phyloP scores from a whole-genome alignment of 2,329 filamentous ascomycete species.

The Colletotrichum eremochloae region DNA sequence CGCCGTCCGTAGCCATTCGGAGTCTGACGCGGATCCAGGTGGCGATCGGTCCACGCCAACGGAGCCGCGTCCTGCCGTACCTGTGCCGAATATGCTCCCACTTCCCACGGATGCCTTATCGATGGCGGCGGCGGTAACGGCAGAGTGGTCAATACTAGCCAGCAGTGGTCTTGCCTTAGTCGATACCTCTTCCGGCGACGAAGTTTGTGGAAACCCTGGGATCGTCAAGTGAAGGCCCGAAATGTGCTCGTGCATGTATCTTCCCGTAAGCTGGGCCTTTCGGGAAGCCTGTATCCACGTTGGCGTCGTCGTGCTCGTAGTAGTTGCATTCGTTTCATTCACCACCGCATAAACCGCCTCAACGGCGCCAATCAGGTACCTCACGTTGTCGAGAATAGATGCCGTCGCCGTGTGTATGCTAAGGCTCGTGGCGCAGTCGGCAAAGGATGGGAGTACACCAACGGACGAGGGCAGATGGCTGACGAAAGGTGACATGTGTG shows the following conservation, averaged over 20 bases:
- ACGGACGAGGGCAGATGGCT: slow-evolving; percentile 49
- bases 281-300: slow-evolving; percentile 20
- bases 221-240: slow-evolving; percentile 23
- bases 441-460: slow-evolving; percentile 57
- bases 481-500: slow-evolving; percentile 59
- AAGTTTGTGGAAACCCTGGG: slow-evolving; percentile 12
- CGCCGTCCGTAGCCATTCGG: slow-evolving; percentile 25
- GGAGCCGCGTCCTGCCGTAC: slow-evolving; percentile 21
- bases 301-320: neutral
- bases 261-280: slow-evolving; percentile 20
- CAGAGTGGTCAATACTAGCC: neutral
- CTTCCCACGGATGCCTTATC: slow-evolving; percentile 22
- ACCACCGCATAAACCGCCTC: slow-evolving; percentile 17
- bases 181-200: slow-evolving; percentile 8
- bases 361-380: slow-evolving; percentile 61
- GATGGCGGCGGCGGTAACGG: slow-evolving; percentile 1
- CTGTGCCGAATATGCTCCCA: slow-evolving; percentile 19
- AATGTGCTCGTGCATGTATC: slow-evolving; percentile 31
- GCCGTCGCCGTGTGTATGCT: slow-evolving; percentile 62
- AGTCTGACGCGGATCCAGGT: slow-evolving; percentile 21
- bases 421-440: slow-evolving; percentile 55
- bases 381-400: slow-evolving; percentile 65
- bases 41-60: slow-evolving; percentile 21
- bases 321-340: slow-evolving; percentile 8
- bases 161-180: slow-evolving; percentile 3